A percentile compares a stretch with the other conserved stretches of the same genome.
phyloP scores from a whole-genome alignment of 148 eudicot genomes.

The Rhododendron vialii region DNA sequence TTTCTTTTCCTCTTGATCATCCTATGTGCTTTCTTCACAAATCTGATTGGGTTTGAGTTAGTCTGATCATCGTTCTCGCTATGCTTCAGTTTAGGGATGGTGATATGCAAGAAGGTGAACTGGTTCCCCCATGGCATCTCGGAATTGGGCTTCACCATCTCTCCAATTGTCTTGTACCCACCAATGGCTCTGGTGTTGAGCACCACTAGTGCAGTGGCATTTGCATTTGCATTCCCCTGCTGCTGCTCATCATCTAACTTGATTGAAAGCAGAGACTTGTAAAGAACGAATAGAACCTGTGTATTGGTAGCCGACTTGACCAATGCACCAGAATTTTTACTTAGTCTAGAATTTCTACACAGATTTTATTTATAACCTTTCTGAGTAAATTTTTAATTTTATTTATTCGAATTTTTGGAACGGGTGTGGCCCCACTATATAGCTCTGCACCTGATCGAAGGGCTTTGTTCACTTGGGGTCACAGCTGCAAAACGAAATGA shows the following conservation, averaged over 20 bases:
- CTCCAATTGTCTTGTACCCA: constrained; percentile 35
- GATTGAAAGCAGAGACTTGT: no score
- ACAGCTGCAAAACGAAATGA: no score
- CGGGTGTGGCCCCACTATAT: no score
- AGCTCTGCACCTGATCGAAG: no score
- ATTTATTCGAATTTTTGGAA: no score
- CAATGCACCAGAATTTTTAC: no score
- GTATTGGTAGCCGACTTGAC: no score
- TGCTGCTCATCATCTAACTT: background rate
- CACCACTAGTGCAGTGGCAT: constrained; percentile 31
- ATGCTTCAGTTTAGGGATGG: constrained; percentile 27
- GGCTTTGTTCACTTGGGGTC: no score
- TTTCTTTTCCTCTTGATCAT: constrained; percentile 28
- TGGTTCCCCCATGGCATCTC: constrained; percentile 48
- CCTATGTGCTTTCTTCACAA: constrained; percentile 22
- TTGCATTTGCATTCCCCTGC: background rate
- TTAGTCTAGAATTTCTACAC: no score
- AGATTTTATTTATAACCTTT: no score
- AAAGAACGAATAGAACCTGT: no score
- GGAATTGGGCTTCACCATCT: constrained; percentile 35
- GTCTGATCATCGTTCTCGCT: background rate
- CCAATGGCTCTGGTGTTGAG: constrained; percentile 36
- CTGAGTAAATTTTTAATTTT: no score
- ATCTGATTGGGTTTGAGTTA: constrained; percentile 25
- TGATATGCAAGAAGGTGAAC: constrained; percentile 31